These are phyloP conservation scores for Hypoxylon fragiforme DNA, from an alignment of 495 filamentous ascomycete genomes.

Conservation along the genomic window DNA sequence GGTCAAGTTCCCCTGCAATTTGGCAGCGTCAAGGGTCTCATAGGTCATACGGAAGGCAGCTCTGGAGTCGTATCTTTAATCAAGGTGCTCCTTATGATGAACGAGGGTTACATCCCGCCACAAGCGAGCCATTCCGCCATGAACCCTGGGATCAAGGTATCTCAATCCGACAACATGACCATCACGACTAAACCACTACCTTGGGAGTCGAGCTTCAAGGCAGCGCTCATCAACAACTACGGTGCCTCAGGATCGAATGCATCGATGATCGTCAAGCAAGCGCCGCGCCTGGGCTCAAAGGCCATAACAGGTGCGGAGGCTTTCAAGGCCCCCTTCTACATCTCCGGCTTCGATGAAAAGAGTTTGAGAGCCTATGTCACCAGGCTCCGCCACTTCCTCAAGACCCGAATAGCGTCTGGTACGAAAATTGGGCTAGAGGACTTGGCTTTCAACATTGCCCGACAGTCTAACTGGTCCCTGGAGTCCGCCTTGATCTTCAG, in stretches of 20 bases:
- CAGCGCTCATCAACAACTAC: constrained; percentile 46
- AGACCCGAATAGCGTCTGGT: background rate
- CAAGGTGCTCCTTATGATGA: constrained; percentile 54
- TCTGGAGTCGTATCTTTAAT: constrained; percentile 48
- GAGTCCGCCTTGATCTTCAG: constrained; percentile 37
- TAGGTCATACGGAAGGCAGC: constrained; percentile 54
- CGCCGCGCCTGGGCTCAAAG: constrained; percentile 23
- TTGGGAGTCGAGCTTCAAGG: constrained; percentile 42
- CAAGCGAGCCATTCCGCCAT: constrained; percentile 46
- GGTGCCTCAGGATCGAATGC: constrained; percentile 32
- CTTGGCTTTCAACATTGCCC: constrained; percentile 42
- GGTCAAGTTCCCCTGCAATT: constrained; percentile 27
- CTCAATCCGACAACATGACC: constrained; percentile 38
- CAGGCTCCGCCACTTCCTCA: background rate
- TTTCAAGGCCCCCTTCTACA: constrained; percentile 1
- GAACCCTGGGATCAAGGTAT: constrained; percentile 38
- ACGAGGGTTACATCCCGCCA: constrained; percentile 43
- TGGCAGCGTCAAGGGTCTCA: constrained; percentile 48
- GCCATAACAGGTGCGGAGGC: background rate
- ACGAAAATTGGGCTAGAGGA: constrained; percentile 22
- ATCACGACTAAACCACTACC: constrained; percentile 35
- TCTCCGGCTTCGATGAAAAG: background rate
- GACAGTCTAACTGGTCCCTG: constrained; percentile 39
- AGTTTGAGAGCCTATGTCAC: background rate
- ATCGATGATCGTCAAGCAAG: constrained; percentile 26